These are phyloP conservation scores for Diplogelasinospora grovesii DNA, from an alignment of 495 filamentous ascomycete genomes.

Conservation along the genomic window DNA sequence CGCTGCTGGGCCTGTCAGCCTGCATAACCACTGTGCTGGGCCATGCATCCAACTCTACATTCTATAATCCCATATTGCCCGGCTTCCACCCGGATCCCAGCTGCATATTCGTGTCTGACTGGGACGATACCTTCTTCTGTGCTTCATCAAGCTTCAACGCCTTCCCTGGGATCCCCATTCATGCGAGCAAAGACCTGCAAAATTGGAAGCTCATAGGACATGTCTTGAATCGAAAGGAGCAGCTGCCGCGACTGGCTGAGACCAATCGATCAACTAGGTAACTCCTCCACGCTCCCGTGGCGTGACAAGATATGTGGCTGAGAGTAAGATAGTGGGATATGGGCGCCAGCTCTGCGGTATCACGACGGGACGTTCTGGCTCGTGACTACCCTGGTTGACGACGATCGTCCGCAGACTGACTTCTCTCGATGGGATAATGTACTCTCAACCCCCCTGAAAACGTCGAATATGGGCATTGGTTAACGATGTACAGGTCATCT, in stretches of 20 bases:
- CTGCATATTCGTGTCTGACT: slow-evolving; percentile 44
- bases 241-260: slow-evolving; percentile 35
- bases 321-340: slow-evolving; percentile 27
- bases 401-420: slow-evolving; percentile 28
- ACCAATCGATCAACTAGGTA: slow-evolving; percentile 39
- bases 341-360: slow-evolving; percentile 35
- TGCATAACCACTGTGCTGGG: slow-evolving; percentile 3
- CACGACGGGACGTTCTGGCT: slow-evolving; percentile 34
- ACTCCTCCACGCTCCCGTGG: not conserved
- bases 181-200: slow-evolving; percentile 45
- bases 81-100: slow-evolving; percentile 52
- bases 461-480: not conserved
- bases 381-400: slow-evolving; percentile 37
- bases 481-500: slow-evolving; percentile 38
- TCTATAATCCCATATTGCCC: slow-evolving; percentile 47
- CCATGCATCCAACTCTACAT: slow-evolving; percentile 25
- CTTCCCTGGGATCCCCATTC: slow-evolving; percentile 48
- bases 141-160: slow-evolving; percentile 48
- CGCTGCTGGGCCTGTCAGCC: slow-evolving; percentile 9
- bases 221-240: slow-evolving; percentile 32
- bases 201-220: slow-evolving; percentile 47
- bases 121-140: slow-evolving; percentile 46
- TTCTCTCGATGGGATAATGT: slow-evolving; percentile 38
- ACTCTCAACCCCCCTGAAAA: not conserved
- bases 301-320: not conserved